A percentile compares a stretch with the other conserved stretches of the same genome.
Evolutionary conservation across 2,329 filamentous ascomycete genomes (phyloP).

Genomic region (Gnomoniopsis smithogilvyi): DNA sequence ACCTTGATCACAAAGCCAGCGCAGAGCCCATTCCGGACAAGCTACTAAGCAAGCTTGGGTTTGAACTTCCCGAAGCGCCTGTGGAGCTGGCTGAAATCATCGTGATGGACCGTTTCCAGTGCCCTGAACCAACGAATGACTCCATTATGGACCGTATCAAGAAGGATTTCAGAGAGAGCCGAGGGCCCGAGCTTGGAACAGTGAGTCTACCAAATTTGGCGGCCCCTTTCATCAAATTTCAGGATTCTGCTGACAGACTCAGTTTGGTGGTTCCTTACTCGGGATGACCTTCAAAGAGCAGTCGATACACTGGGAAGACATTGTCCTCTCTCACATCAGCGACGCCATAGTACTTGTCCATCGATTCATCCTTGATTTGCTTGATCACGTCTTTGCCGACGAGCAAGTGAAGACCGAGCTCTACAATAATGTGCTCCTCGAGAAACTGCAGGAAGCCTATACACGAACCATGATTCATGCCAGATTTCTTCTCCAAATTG

Average conservation of each 20-base stretch:
- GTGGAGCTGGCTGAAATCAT: slow-evolving; percentile 28
- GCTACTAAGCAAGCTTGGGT: neutral
- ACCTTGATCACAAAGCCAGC: neutral
- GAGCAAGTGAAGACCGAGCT: slow-evolving; percentile 38
- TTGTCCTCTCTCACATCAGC: slow-evolving; percentile 48
- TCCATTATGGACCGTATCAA: slow-evolving; percentile 44
- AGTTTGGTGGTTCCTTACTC: slow-evolving; percentile 39
- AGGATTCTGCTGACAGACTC: neutral
- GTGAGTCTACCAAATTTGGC: slow-evolving; percentile 30
- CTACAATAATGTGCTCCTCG: slow-evolving; percentile 38
- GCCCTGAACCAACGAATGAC: slow-evolving; percentile 10
- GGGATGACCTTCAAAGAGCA: slow-evolving; percentile 49
- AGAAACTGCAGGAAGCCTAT: slow-evolving; percentile 45
- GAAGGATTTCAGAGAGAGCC: slow-evolving; percentile 37
- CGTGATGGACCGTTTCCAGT: slow-evolving; percentile 20
- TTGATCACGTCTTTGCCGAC: slow-evolving; percentile 43
- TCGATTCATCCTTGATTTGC: slow-evolving; percentile 42
- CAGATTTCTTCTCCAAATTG: slow-evolving; percentile 49
- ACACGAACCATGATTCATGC: slow-evolving; percentile 44
- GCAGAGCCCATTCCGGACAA: slow-evolving; percentile 21
- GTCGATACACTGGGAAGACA: slow-evolving; percentile 47
- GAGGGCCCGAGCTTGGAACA: slow-evolving; percentile 55
- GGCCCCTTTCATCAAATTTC: slow-evolving; percentile 30
- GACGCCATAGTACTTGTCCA: slow-evolving; percentile 51
- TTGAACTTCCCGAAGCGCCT: slow-evolving; percentile 9